Evolutionary conservation across 352 stramenopile species (phyloP).

Genomic region (Phytophthora litchii): DNA sequence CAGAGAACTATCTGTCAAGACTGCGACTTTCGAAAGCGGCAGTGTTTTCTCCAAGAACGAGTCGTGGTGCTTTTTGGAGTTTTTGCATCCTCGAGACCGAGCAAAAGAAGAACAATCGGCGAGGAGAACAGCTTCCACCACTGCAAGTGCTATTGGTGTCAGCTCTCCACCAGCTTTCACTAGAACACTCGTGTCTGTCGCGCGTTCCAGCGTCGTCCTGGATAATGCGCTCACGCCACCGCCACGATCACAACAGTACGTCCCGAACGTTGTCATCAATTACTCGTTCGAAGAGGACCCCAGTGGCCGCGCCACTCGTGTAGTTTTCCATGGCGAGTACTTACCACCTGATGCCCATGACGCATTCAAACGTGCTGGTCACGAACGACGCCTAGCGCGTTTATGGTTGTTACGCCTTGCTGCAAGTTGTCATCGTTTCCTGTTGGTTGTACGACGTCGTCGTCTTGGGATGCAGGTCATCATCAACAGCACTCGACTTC

Average conservation of each 20-base stretch:
- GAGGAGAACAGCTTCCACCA: constrained; percentile 25
- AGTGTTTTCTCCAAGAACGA: constrained; percentile 45
- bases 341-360: constrained; percentile 28
- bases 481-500: constrained; percentile 34
- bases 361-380: constrained; percentile 28
- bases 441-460: constrained; percentile 47
- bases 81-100: constrained; percentile 36
- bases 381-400: constrained; percentile 34
- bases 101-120: constrained; percentile 30
- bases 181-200: constrained; percentile 40
- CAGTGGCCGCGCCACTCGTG: constrained; percentile 35
- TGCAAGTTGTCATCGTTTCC: constrained; percentile 42
- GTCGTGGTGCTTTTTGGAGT: constrained; percentile 53
- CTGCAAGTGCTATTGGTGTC: constrained; percentile 15
- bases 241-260: constrained; percentile 23
- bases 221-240: constrained; percentile 5
- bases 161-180: constrained; percentile 28
- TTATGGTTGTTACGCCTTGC: constrained; percentile 37
- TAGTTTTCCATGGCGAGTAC: constrained; percentile 53
- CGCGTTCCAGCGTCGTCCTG: constrained; percentile 21
- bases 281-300: constrained; percentile 51
- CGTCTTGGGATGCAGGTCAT: constrained; percentile 59
- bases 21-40: constrained; percentile 42
- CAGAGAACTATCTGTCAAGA: constrained; percentile 41
- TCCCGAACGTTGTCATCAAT: constrained; percentile 49